Evolutionary conservation across 495 filamentous ascomycete genomes (phyloP), one percentile per base, ranked within the genome.

Genomic region (Neurospora intermedia): DNA sequence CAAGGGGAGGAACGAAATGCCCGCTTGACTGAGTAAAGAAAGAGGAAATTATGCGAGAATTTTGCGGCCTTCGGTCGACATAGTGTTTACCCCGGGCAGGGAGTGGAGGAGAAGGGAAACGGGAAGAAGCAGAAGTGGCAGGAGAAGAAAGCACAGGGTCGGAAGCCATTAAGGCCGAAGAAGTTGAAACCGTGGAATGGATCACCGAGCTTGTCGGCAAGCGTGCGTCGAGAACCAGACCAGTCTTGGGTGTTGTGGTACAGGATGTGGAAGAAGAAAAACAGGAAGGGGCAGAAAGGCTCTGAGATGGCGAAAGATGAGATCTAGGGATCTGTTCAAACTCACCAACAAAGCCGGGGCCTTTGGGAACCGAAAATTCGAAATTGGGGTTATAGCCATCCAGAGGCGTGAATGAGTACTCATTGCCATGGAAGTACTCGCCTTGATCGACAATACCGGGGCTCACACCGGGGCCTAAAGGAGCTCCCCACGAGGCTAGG

Each of bases 291-390:
- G 71, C 40, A 69, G 20, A 69, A 23, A 70, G 72, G 48, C 69
- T 70, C 62, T 43, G 72, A 69, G 11, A 69, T 54, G 31, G 71
- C 70, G 75, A 70, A 70, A 70, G 54, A 74, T 66, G 73, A 76
- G 74, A 78, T 73, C 78, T 76, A 79, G 79, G 76, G 76, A 81
- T 76, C 54, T 77, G 76, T 74, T 77, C 73, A 80, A 83, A 96
- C 94, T 91, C 88, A 97, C 94, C 93, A 83, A 97, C 91, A 85
- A 88, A 94, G 70, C 82, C 82, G 69, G 81, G 79, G 69, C 72
- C 76, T 71, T 86, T 87, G 73, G 83, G 81, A 40, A 83, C 75
- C 46, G 85, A 77, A 75, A 92, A 93, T 73, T 91, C 91, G 75
- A 88, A 89, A 75, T 81, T 80, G 43, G 83, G 74, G 83, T 73